phyloP scores from a whole-genome alignment of 352 stramenopile species.

The Bremia lactucae region DNA sequence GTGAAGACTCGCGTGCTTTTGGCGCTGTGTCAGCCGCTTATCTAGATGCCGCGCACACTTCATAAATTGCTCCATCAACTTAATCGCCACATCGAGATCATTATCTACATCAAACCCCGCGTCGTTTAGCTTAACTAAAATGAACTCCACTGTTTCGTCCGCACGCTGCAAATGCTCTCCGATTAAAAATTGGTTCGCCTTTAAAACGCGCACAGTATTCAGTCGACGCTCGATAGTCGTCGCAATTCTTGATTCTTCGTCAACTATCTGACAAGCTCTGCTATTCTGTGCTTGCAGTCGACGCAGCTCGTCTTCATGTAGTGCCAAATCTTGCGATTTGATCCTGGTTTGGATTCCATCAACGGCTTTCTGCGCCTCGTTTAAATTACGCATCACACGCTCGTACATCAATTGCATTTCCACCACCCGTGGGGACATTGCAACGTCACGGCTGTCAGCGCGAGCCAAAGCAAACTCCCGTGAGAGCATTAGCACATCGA shows the following conservation, averaged over 20 bases:
- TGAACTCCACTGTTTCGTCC: slow-evolving; percentile 30
- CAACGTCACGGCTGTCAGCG: slow-evolving; percentile 27
- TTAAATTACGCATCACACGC: slow-evolving; percentile 21
- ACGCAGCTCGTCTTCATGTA: slow-evolving; percentile 17
- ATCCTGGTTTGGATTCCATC: slow-evolving; percentile 8
- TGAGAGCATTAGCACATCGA: slow-evolving; percentile 43
- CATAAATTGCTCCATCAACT: slow-evolving; percentile 75
- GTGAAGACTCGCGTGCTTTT: slow-evolving; percentile 37
- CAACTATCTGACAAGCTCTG: slow-evolving; percentile 10
- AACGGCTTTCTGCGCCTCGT: slow-evolving; percentile 11
- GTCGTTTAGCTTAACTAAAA: slow-evolving; percentile 36
- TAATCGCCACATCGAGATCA: slow-evolving; percentile 45
- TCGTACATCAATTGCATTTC: slow-evolving; percentile 38
- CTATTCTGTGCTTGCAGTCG: slow-evolving; percentile 13
- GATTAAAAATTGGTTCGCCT: slow-evolving; percentile 40
- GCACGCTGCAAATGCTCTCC: slow-evolving; percentile 34
- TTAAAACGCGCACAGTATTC: slow-evolving; percentile 26
- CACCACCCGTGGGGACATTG: slow-evolving; percentile 29
- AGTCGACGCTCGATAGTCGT: slow-evolving; percentile 34
- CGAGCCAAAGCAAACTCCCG: slow-evolving; percentile 28
- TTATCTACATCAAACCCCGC: slow-evolving; percentile 19
- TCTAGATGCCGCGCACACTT: slow-evolving; percentile 49
- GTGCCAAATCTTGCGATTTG: slow-evolving; percentile 4
- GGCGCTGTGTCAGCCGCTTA: slow-evolving; percentile 34
- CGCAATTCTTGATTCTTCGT: slow-evolving; percentile 21